phyloP scores from a whole-genome alignment of 768 basidiomycete species.

The Pulveroboletus ravenelii region DNA sequence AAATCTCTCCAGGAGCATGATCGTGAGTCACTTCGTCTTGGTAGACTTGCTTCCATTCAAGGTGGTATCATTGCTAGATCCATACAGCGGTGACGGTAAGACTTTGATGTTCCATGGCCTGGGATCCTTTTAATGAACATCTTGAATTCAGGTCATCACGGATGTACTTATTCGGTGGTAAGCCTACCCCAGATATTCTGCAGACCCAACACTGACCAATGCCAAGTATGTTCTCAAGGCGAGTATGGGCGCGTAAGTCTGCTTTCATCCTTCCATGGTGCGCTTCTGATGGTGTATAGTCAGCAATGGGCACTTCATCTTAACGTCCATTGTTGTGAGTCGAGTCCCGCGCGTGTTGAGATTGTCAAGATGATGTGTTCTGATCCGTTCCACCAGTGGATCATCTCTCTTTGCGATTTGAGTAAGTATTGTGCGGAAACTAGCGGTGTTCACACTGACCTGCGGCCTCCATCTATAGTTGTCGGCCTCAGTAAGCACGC shows the following conservation, averaged over 20 bases:
- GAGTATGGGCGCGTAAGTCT: constrained; percentile 47
- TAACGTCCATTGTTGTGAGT: constrained; percentile 47
- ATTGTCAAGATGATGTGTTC: neutral
- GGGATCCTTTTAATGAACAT: neutral
- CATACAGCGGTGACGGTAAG: constrained; percentile 53
- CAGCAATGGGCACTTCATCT: constrained; percentile 40
- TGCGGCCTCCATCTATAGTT: neutral
- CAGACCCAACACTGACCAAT: neutral
- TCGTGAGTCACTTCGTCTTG: constrained; percentile 33
- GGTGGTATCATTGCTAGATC: constrained; percentile 31
- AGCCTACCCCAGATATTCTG: neutral
- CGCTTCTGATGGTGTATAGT: constrained; percentile 28
- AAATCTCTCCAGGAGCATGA: constrained; percentile 39
- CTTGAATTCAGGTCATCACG: constrained; percentile 37
- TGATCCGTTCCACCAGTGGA: constrained; percentile 24
- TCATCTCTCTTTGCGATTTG: constrained; percentile 43
- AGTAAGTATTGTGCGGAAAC: constrained; percentile 29
- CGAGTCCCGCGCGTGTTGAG: neutral
- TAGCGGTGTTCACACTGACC: neutral
- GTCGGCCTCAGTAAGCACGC: constrained; percentile 11
- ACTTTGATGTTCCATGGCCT: neutral
- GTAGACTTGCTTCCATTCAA: neutral
- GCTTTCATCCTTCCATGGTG: neutral
- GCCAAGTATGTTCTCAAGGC: constrained; percentile 43
- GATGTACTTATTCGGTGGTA: constrained; percentile 47